A percentile compares a stretch with the other conserved stretches of the same genome.
Conservation (phyloP, 345 rosid species). For the Sonneratia alba region DNA sequence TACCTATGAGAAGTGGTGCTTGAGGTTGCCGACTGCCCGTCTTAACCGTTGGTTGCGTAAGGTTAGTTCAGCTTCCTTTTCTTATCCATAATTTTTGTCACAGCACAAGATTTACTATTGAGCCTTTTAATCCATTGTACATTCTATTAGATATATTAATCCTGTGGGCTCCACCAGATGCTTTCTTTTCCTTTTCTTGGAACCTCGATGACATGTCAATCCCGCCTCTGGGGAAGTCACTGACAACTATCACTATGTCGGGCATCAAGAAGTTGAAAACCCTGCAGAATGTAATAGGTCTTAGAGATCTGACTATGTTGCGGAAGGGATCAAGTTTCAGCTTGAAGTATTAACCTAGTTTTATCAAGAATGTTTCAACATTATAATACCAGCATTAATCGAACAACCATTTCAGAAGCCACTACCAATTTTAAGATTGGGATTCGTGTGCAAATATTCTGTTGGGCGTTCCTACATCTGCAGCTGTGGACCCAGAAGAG, state of each 20-base stretch:
- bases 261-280: neutral
- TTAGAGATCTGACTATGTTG: neutral
- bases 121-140: neutral
- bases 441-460: neutral
- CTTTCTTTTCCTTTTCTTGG: neutral
- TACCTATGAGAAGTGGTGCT: constrained; percentile 81
- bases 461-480: neutral
- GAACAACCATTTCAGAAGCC: neutral
- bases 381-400: neutral
- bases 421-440: neutral
- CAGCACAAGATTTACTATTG: neutral
- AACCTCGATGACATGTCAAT: neutral
- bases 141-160: neutral
- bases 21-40: constrained; percentile 73
- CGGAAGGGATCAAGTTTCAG: neutral
- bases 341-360: neutral
- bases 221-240: neutral
- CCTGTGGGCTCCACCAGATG: neutral
- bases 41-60: constrained; percentile 89
- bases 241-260: neutral
- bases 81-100: neutral
- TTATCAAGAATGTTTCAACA: neutral
- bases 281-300: neutral
- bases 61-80: constrained; percentile 28
- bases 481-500: neutral